Conservation (phyloP, 2,329 filamentous ascomycete genomes). For the Curvularia sp. region DNA sequence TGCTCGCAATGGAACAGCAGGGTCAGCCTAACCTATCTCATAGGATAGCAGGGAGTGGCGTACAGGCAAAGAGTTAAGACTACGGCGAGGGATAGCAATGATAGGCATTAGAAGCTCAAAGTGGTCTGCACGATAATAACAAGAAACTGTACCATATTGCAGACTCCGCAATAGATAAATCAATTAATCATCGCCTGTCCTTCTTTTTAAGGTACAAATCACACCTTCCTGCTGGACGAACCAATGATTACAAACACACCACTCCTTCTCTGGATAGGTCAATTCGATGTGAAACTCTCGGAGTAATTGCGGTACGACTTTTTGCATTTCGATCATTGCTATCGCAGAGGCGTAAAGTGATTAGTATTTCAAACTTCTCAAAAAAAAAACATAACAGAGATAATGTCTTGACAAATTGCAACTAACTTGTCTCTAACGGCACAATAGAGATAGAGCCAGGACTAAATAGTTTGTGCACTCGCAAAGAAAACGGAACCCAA, state of each 20-base stretch:
- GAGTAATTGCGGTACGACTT: neutral
- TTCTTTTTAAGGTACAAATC: neutral
- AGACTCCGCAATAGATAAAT: no score
- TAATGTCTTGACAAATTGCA: neutral
- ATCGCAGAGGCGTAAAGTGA: neutral
- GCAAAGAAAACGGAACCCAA: neutral
- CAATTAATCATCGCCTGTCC: neutral
- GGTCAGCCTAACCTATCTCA: no score
- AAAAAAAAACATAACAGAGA: neutral
- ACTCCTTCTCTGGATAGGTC: neutral
- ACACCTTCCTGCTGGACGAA: neutral
- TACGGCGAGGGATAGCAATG: no score
- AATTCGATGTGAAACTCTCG: neutral
- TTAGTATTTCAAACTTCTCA: neutral
- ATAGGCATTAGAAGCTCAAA: no score
- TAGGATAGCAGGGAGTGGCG: no score
- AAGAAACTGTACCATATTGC: no score
- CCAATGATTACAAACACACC: neutral
- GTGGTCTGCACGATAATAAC: no score
- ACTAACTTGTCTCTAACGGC: neutral
- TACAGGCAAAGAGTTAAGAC: no score
- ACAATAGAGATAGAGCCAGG: neutral
- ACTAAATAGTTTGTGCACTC: neutral
- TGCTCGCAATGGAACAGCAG: no score
- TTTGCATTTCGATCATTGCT: neutral